A percentile compares a stretch with the other conserved stretches of the same genome.
These are phyloP conservation scores for Mortierella polycephala DNA, from an alignment of 371 early-diverging fungal genomes.

Conservation along the genomic window DNA sequence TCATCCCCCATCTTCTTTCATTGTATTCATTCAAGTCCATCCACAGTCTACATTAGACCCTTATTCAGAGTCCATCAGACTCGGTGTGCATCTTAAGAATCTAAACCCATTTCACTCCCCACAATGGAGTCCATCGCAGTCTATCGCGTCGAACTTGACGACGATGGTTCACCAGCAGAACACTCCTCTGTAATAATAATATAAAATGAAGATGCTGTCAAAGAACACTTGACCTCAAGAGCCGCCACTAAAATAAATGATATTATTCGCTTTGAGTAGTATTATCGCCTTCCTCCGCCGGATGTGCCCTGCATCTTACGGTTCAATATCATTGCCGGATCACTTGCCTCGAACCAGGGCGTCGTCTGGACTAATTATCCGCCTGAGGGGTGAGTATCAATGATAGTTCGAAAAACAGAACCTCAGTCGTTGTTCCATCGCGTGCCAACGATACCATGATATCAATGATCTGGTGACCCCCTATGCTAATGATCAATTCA, in stretches of 20 bases:
- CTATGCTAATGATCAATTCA: not conserved
- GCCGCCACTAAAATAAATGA: not conserved
- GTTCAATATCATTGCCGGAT: slow-evolving; percentile 84
- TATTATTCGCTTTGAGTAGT: slow-evolving; percentile 11
- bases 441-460: not conserved
- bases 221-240: too few relatives aligned
- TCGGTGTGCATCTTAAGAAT: too few relatives aligned
- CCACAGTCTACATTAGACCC: too few relatives aligned
- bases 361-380: slow-evolving; percentile 88
- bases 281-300: slow-evolving; percentile 79
- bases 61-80: too few relatives aligned
- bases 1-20: too few relatives aligned
- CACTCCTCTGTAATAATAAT: slow-evolving; percentile 25
- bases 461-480: not conserved
- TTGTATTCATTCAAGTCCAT: too few relatives aligned
- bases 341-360: slow-evolving; percentile 73
- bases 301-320: slow-evolving; percentile 74
- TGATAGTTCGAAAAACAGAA: too few relatives aligned
- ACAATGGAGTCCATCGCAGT: slow-evolving; percentile 21
- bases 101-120: too few relatives aligned
- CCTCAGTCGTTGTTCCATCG: too few relatives aligned
- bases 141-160: slow-evolving; percentile 52
- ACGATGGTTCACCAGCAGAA: slow-evolving; percentile 56
- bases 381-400: slow-evolving; percentile 65
- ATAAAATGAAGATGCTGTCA: not conserved